Conservation (phyloP, 2,329 filamentous ascomycete species). For the Fusarium redolens region DNA sequence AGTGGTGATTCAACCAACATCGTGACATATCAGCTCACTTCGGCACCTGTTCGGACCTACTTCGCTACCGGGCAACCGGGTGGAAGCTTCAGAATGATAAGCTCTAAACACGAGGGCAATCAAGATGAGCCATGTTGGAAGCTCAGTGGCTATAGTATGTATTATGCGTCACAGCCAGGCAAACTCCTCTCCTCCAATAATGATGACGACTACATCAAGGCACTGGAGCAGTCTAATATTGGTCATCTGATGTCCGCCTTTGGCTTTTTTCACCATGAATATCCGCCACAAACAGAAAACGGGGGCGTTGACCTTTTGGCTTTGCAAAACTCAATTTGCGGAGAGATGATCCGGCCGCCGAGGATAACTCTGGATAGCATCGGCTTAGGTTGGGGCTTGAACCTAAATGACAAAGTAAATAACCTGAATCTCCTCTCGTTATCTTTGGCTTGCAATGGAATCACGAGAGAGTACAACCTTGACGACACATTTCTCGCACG, state of each 20-base stretch:
- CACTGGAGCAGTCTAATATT: neutral
- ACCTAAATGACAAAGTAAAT: neutral
- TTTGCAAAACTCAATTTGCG: neutral
- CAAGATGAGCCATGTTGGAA: neutral
- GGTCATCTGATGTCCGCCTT: neutral
- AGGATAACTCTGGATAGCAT: neutral
- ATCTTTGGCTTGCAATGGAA: fast-evolving
- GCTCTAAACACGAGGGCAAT: fast-evolving
- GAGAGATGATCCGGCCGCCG: neutral
- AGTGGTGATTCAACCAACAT: neutral
- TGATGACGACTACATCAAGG: neutral
- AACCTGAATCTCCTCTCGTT: neutral
- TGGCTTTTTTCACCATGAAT: neutral
- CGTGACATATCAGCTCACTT: neutral
- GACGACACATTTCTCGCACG: neutral
- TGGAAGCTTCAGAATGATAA: neutral
- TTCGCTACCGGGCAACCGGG: neutral
- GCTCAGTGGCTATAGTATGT: neutral
- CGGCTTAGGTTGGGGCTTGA: neutral
- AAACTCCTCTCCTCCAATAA: neutral
- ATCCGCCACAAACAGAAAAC: neutral
- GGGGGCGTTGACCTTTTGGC: neutral
- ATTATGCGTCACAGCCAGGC: neutral
- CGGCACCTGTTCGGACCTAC: neutral
- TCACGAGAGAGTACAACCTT: neutral